A percentile compares a stretch with the other conserved stretches of the same genome.
Evolutionary conservation across 2,329 filamentous ascomycete species (phyloP).

Genomic region (Cladophialophora exuberans): DNA sequence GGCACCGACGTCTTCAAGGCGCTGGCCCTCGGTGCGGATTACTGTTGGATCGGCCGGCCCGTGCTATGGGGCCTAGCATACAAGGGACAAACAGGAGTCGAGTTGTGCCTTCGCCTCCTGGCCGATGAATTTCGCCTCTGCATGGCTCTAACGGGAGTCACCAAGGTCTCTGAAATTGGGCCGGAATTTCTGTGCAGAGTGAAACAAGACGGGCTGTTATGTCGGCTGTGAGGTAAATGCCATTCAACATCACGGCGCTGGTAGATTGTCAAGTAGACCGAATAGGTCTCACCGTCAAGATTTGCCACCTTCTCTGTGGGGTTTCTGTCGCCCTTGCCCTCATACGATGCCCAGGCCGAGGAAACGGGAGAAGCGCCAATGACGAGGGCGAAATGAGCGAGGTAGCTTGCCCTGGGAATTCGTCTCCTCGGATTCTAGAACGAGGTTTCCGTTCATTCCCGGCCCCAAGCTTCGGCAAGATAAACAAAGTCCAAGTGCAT

Average conservation of each 20-base stretch:
- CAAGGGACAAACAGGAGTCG: slow-evolving; percentile 36
- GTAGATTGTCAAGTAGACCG: neutral
- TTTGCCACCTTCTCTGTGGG: neutral
- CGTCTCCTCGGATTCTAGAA: neutral
- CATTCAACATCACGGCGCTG: neutral
- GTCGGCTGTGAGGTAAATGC: slow-evolving; percentile 3
- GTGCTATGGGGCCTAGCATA: slow-evolving; percentile 53
- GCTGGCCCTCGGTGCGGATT: slow-evolving; percentile 55
- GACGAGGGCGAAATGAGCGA: neutral
- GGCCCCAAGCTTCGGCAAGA: neutral
- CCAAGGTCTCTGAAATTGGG: slow-evolving; percentile 24
- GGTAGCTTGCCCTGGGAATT: neutral
- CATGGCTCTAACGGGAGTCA: slow-evolving; percentile 35
- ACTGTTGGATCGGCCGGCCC: slow-evolving; percentile 53
- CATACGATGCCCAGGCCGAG: neutral
- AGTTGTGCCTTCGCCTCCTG: slow-evolving; percentile 33
- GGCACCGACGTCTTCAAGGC: slow-evolving; percentile 64
- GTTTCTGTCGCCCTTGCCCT: neutral
- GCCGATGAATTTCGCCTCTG: slow-evolving; percentile 35
- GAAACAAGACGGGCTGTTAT: slow-evolving; percentile 37
- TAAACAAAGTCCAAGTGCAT: neutral
- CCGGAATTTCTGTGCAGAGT: slow-evolving; percentile 47
- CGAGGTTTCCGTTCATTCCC: neutral
- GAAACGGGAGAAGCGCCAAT: neutral
- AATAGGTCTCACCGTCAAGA: neutral